Conservation (phyloP, 2,329 filamentous ascomycete genomes). For the Epichloe baconii region DNA sequence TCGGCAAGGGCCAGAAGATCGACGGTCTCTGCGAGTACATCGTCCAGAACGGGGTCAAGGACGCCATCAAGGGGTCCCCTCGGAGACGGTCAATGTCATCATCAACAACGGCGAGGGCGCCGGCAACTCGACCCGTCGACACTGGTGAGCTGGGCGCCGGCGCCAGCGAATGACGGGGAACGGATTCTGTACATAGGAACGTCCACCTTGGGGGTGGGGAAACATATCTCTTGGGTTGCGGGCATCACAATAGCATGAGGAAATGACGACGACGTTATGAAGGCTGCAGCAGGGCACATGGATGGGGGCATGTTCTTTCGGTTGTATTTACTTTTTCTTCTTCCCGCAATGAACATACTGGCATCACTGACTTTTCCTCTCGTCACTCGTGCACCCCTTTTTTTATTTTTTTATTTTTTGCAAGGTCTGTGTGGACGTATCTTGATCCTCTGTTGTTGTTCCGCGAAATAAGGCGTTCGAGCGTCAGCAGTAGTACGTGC, state of each 20-base stretch:
- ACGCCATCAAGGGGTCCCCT: slow-evolving; percentile 27
- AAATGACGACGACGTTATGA: not conserved
- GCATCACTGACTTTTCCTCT: no score
- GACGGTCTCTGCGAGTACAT: slow-evolving; percentile 35
- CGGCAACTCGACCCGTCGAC: not conserved
- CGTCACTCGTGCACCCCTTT: no score
- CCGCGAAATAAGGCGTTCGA: no score
- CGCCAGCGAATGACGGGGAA: no score
- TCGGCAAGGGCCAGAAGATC: slow-evolving; percentile 30
- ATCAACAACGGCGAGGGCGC: slow-evolving; percentile 36
- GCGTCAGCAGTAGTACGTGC: no score
- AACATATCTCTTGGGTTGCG: not conserved
- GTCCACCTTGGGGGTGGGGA: no score
- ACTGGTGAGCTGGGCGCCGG: not conserved
- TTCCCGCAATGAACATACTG: not conserved
- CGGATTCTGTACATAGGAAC: not conserved
- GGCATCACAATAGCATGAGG: not conserved
- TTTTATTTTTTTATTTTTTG: no score
- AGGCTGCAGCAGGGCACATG: not conserved
- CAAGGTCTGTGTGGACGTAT: no score
- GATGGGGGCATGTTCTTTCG: not conserved
- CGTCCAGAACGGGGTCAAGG: slow-evolving; percentile 25
- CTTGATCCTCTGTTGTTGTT: no score
- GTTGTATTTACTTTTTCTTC: not conserved
- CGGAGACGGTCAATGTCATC: slow-evolving; percentile 36